Evolutionary conservation across 1,284 basidiomycete species (phyloP).

Genomic region (Moesziomyces parantarcticus): DNA sequence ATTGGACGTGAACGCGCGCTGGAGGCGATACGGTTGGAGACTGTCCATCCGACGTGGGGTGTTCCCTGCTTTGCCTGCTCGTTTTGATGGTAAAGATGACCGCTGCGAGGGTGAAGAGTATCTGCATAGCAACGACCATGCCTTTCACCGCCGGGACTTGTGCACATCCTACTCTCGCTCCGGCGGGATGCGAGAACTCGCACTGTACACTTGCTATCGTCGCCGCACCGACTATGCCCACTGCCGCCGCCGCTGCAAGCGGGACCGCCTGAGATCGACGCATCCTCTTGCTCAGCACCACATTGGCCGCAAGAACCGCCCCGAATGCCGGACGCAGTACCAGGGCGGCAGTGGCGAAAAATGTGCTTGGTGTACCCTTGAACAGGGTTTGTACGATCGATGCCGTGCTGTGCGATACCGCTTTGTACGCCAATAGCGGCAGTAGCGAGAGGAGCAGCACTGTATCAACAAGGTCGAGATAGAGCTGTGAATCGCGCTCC

Average conservation of each 20-base stretch:
- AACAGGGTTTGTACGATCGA: slow-evolving; percentile 17
- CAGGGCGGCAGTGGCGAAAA: slow-evolving; percentile 1
- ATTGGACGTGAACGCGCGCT: no score
- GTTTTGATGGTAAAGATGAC: background rate
- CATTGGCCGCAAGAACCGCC: slow-evolving; percentile 1
- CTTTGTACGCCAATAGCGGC: slow-evolving; percentile 12
- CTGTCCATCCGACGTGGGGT: no score
- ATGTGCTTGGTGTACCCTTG: background rate
- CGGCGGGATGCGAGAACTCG: background rate
- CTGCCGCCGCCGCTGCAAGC: background rate
- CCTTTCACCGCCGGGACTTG: slow-evolving; percentile 1
- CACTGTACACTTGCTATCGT: slow-evolving; percentile 1
- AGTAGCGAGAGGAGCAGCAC: slow-evolving; percentile 4
- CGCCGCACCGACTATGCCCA: background rate
- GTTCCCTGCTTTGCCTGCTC: background rate
- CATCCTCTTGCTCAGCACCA: background rate
- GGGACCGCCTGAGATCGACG: background rate
- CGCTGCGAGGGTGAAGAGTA: slow-evolving; percentile 4
- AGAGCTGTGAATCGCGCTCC: no score
- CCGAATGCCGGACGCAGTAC: slow-evolving; percentile 1
- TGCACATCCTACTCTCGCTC: background rate
- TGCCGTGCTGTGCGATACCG: background rate
- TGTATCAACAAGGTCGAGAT: background rate
- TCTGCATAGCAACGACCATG: slow-evolving; percentile 3
- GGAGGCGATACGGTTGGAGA: no score